Evolutionary conservation across 176 grass and related monocot species (phyloP).

Genomic region (barley (Hordeum vulgare)): MorexV3_pseudomolecules_assembly NC_058522.1:528911705-528912204

Average conservation of each 20-base stretch:
- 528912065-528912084: neutral
- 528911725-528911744: neutral
- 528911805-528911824: conserved; percentile 24
- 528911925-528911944: conserved; percentile 7
- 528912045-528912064: neutral
- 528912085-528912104: conserved; percentile 30
- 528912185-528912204: neutral
- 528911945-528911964: conserved; percentile 42
- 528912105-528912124: conserved; percentile 72
- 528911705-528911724: neutral
- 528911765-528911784: conserved; percentile 17
- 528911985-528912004: conserved; percentile 45
- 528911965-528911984: conserved; percentile 88
- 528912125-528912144: conserved; percentile 76
- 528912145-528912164: conserved; percentile 1
- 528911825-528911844: conserved; percentile 41
- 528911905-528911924: too few species aligned
- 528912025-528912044: neutral
- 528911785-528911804: conserved; percentile 46
- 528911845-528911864: conserved; percentile 7
- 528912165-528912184: neutral
- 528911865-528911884: neutral
- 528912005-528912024: neutral
- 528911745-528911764: neutral
- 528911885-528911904: too few species aligned